Evolutionary conservation across 805 yeast species (phyloP), one percentile per base, ranked within the genome.

Genomic region (Kodamaea kaohsiungensis): DNA sequence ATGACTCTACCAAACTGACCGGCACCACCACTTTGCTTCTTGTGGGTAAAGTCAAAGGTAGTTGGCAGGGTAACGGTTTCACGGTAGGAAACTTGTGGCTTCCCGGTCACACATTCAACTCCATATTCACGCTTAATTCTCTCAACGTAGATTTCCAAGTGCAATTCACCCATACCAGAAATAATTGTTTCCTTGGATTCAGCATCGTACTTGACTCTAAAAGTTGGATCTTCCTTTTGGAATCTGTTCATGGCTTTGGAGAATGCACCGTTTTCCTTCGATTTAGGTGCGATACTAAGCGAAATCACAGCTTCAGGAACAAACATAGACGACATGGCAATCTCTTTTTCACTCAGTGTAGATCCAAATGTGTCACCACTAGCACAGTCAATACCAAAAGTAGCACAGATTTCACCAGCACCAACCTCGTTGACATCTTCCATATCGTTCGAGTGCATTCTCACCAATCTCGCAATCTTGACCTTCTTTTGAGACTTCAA

Each of bases 231-330:
- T 72, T 95, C 99, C 71, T 93, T 93, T 74, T 95, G 99, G 83
- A 95, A 95, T 62, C 98, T 82, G 75, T 91, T 92, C 78, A 95
- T 85, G 52, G 99, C 99, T 73, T 93, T 95, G 33, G 98, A 91
- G 70, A 95, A 95, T 70, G 91, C 91, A 37, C 78, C 78, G 54
- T 89, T 83, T 69, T 95, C 98, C 66, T 88, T 90, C 40, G 91
- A 78, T 69, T 88, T 88, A 52, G 99, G 99, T 38, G 85, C 80
- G 65, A 95, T 88, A 15, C 97, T 87, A 55, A 95, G 79, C 6
- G 99, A 95, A 51, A 95, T 93, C 59, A 95, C 99, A 1, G 99
- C 97, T 71, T 95, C 99, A 6, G 99, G 99, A 58, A 95, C 99
- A 75, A 80, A 95, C 99, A 95, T 95, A 4, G 98, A 91, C 53